Conservation (phyloP, 2,329 filamentous ascomycete species). For the Parafenestella ontariensis region DNA sequence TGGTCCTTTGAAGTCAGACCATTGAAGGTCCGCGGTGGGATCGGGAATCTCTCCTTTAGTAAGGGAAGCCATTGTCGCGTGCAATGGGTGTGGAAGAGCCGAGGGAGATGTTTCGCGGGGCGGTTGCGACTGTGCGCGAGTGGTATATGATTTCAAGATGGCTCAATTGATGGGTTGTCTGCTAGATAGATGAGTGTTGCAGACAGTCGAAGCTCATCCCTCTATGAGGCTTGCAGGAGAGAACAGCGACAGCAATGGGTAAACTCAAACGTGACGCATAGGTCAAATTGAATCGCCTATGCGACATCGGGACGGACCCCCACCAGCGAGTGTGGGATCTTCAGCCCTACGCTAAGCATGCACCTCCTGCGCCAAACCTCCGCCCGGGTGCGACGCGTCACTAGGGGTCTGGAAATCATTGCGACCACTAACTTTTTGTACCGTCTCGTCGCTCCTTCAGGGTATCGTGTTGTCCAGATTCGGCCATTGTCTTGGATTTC, state of each 20-base stretch:
- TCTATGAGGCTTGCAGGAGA: slow-evolving; percentile 6
- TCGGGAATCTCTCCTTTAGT: slow-evolving; percentile 59
- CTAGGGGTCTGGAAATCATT: not conserved
- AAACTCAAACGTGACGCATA: slow-evolving; percentile 27
- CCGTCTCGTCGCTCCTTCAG: slow-evolving; percentile 11
- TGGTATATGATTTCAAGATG: not conserved
- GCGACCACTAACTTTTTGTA: not conserved
- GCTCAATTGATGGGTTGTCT: slow-evolving; percentile 5
- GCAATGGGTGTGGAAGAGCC: slow-evolving; percentile 20
- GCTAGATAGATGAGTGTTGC: not conserved
- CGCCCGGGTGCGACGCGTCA: slow-evolving; percentile 24
- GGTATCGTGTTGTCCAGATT: not conserved
- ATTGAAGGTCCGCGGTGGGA: slow-evolving; percentile 71
- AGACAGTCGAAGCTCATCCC: slow-evolving; percentile 2
- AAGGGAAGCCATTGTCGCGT: slow-evolving; percentile 37
- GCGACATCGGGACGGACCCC: slow-evolving; percentile 42
- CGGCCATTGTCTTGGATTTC: not conserved
- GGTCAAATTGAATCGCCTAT: slow-evolving; percentile 30
- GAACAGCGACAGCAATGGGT: slow-evolving; percentile 7
- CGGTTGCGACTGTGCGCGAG: slow-evolving; percentile 13
- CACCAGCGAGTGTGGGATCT: slow-evolving; percentile 21
- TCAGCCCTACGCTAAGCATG: slow-evolving; percentile 30
- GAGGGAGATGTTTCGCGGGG: slow-evolving; percentile 18
- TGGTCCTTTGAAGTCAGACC: slow-evolving; percentile 69
- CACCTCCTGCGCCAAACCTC: slow-evolving; percentile 5